Base-by-base conservation (phyloP, 495 filamentous ascomycete genomes). In the Baudoinia panamericana region DNA sequence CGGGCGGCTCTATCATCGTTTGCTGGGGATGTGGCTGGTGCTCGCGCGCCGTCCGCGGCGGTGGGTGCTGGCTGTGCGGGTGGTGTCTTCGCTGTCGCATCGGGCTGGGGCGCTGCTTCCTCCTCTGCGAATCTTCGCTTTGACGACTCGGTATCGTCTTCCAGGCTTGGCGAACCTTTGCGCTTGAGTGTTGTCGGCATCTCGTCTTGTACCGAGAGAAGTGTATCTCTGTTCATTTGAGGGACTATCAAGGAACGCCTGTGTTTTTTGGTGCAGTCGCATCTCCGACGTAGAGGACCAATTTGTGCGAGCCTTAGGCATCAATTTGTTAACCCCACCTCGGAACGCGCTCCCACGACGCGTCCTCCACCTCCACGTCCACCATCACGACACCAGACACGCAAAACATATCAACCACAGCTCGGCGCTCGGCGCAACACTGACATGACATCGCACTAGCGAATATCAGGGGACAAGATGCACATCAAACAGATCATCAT, bases 401-500 rank as follows among this genome's bases (percentile, higher is more conserved):
- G n/a, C n/a, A n/a, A n/a, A n/a, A n/a, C n/a, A 38, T 6, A 27
- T 24, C 25, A 39, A 27, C 17, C 22, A 12, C 32, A 36, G 19
- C 5, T 28, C 26, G 15, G 21, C 32, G 11, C 11, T 19, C 3
- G 6, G 21, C 27, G 17, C n/a, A 3, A 16, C 16, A 22, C 10
- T 17, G 1, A 19, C 23, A 6, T 12, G 11, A 27, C 29, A 28
- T 24, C 3, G n/a, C n/a, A n/a, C n/a, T n/a, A n/a, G n/a, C n/a
- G n/a, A n/a, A n/a, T n/a, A n/a, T n/a, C n/a, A n/a, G n/a, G n/a
- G n/a, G n/a, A 17, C 31, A 46, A 22, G 24, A 93, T 96, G 85
- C 85, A 92, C 66, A 95, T 99, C 73, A 96, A 96, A 63, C 90
- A 99, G 68, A 94, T 99, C 57, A 99, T 95, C 63, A 96, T 99